A percentile compares a stretch with the other conserved stretches of the same genome.
These are phyloP conservation scores for Rhynchospora tenuis DNA, from an alignment of 176 grass and related monocot genomes.

Conservation along the genomic window DNA sequence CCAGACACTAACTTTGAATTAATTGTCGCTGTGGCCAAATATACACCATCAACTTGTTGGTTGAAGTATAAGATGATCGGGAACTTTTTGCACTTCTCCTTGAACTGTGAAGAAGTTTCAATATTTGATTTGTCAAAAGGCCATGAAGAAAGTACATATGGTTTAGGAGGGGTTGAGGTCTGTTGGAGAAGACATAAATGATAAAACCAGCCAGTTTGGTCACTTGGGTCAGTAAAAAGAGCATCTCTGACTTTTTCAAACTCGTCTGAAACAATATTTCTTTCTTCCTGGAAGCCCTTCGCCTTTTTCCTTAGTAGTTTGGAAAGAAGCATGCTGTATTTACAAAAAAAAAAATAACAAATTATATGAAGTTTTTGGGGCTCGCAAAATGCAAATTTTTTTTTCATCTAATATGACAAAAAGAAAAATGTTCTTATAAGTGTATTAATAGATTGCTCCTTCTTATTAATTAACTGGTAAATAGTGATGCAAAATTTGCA, in stretches of 20 bases:
- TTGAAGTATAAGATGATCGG: slow-evolving; percentile 75
- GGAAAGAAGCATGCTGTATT: slow-evolving; percentile 79
- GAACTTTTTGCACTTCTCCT: slow-evolving; percentile 33
- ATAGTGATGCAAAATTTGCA: not conserved
- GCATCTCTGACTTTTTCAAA: slow-evolving; percentile 77
- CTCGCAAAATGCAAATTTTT: not conserved
- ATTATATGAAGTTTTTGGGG: not conserved
- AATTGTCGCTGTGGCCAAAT: slow-evolving; percentile 46
- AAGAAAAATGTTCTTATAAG: not conserved
- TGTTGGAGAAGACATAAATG: slow-evolving; percentile 91
- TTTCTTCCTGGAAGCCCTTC: slow-evolving; percentile 62
- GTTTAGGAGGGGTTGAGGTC: slow-evolving; percentile 49
- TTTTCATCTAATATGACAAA: not conserved
- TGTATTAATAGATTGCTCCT: not conserved
- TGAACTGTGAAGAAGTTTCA: slow-evolving; percentile 21
- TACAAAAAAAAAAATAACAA: not conserved
- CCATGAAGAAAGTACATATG: slow-evolving; percentile 69
- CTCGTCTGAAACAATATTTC: slow-evolving; percentile 66
- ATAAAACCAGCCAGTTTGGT: slow-evolving; percentile 99
- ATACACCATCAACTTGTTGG: slow-evolving; percentile 58
- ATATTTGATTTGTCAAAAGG: slow-evolving; percentile 49
- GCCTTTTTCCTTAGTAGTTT: slow-evolving; percentile 51
- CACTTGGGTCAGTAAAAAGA: slow-evolving; percentile 88
- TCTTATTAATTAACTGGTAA: not conserved
- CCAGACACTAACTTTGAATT: slow-evolving; percentile 38